Base-by-base conservation (phyloP, 2,329 filamentous ascomycete species). In the Fusarium pseudocircinatum region DNA sequence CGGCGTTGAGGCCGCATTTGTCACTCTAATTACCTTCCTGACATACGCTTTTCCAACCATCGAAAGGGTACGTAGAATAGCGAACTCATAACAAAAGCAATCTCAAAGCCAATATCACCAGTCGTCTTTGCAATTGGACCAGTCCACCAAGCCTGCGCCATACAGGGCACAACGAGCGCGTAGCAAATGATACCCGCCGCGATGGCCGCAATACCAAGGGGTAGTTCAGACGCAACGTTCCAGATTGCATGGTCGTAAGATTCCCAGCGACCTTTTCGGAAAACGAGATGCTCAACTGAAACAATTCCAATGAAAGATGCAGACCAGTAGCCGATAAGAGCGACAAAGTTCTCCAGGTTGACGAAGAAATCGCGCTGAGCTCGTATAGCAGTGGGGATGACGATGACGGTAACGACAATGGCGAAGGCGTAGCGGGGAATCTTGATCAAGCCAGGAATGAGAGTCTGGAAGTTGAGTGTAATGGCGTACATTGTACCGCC, bases 41-140 rank as follows among this genome's bases (percentile, higher is more conserved):
- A 75, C 34, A 79, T 47, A 52, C 79, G 81, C 68, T 82, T 85
- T 79, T 89, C 87, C 1, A 84, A 56, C 75, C 81, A 84, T 12
- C 87, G 81, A 18, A 89, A 78, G 7, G 86, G 85, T 4, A 87
- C 56, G 61, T 88, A 89, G 32, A 83, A 78, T 37, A 88, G 16
- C 4, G 79, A 84, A 18, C 85, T 87, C 63, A 88, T 77, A 34
- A 84, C 84, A 75, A 92, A 87, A 0, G 90, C 90, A 78, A 90
- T 81, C 82, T 92, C 90, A 64, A 92, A 91, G 1, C 90, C 91
- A 78, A 92, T 88, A 71, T 92, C 90, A 0, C 90, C 90, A 16
- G 89, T 90, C 40, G 75, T 85, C 79, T 85, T 80, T 1, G 89
- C 90, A 73, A 92, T 87, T 0, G 89, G 89, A 0, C 90, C 90